A percentile compares a stretch with the other conserved stretches of the same genome.
Evolutionary conservation across 192 early-diverging fungal genomes (phyloP).

Genomic region (Coemansia sp.): DNA sequence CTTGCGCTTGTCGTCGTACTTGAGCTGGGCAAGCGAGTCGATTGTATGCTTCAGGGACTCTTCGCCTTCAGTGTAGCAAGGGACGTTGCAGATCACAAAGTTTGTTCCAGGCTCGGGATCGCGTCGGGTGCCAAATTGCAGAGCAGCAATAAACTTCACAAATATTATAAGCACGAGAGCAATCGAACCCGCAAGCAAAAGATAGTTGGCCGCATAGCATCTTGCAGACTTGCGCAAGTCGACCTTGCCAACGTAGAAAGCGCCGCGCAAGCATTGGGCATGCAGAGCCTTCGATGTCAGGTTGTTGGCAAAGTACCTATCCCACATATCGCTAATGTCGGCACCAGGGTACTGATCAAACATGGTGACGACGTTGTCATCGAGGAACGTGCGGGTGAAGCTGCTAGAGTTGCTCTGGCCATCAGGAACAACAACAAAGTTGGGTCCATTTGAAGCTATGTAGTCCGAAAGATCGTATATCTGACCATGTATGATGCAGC

Average conservation of each 20-base stretch:
- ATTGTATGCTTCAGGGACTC: constrained; percentile 89
- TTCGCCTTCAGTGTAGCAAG: constrained; percentile 98
- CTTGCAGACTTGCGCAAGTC: constrained; percentile 77
- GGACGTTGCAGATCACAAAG: constrained; percentile 92
- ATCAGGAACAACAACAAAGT: constrained; percentile 46
- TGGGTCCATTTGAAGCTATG: constrained; percentile 51
- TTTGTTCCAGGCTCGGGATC: constrained; percentile 82
- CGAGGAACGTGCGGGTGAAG: constrained; percentile 58
- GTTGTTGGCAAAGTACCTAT: constrained; percentile 55
- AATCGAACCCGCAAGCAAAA: constrained; percentile 76
- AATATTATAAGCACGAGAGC: constrained; percentile 82
- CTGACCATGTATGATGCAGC: constrained; percentile 67
- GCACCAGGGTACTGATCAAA: constrained; percentile 63
- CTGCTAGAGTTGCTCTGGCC: constrained; percentile 42
- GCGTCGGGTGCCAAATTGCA: constrained; percentile 76
- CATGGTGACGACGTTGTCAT: constrained; percentile 59
- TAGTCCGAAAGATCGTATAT: constrained; percentile 75
- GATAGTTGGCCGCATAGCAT: constrained; percentile 81
- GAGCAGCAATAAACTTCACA: constrained; percentile 95
- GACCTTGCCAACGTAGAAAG: constrained; percentile 84
- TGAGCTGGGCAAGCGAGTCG: constrained; percentile 85
- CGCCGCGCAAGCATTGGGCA: constrained; percentile 74
- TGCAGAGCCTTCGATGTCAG: constrained; percentile 52
- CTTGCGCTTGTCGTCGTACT: constrained; percentile 98
- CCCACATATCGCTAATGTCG: constrained; percentile 65